Evolutionary conservation across 768 basidiomycete genomes (phyloP), one percentile per base, ranked within the genome.

Genomic region (Pilatotrama ljubarskyi): DNA sequence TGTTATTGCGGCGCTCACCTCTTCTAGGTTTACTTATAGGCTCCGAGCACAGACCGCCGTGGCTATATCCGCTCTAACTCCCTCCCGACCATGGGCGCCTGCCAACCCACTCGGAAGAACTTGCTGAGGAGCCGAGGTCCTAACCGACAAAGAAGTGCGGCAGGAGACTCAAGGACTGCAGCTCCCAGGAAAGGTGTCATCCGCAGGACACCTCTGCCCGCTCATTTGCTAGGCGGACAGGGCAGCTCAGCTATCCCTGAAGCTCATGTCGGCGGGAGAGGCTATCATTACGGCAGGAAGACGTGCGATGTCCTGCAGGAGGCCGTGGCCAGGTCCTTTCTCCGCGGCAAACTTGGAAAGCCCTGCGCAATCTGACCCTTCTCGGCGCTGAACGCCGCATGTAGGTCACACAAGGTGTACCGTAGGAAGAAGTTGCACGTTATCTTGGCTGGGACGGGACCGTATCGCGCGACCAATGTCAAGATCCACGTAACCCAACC

Each of bases 271-370:
- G 46, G 46, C 17, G 29, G 43, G 41, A 36, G 51, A 44, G 59
- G 43, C 44, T 14, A 43, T 55, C 47, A 61, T 61, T 55, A 61
- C 59, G 59, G 46, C 53, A 61, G 13, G 48, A 44, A 51, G 47
- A 48, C 58, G 58, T 59, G 58, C 51, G 48, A 35, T 25, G 29
- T 13, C 55, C 47, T 57, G 48, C 53, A 61, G 59, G 59, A 20
- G 6, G n/a, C 20, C 26, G 51, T 41, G 44, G 25, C 22, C 44
- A 37, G 44, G 52, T 2, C 40, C 29, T n/a, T n/a, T 47, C 22
- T 49, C 40, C 46, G 52, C 59, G 47, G 53, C 22, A 32, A 35
- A 42, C 35, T 22, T 57, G 55, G 47, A 57, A 25, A 17, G n/a
- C 8, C 13, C 36, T 13, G 26, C 15, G 47, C 55, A 36, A 42